These are phyloP conservation scores for Dendrobium nobile DNA, from an alignment of 106 monocot genomes.

Conservation along the genomic window DNA sequence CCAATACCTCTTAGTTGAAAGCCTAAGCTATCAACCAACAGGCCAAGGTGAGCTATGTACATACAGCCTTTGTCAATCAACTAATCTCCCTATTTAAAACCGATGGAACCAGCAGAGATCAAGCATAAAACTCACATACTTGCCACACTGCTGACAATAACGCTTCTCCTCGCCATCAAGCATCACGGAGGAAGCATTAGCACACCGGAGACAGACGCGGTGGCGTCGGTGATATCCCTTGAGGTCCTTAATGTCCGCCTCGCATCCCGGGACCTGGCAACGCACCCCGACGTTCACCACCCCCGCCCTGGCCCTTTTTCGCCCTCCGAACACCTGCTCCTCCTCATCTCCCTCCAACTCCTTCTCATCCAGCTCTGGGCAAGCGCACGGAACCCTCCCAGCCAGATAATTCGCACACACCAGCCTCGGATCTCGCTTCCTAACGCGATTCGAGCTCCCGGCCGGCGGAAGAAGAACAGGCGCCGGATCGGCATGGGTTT, in stretches of 20 bases:
- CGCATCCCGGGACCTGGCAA: slow-evolving; percentile 87
- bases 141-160: slow-evolving; percentile 98
- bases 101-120: not conserved
- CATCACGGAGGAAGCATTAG: slow-evolving; percentile 51
- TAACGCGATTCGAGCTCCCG: slow-evolving; percentile 19
- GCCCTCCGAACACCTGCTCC: slow-evolving; percentile 25
- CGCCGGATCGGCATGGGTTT: not conserved
- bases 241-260: slow-evolving; percentile 79
- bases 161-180: slow-evolving; percentile 73
- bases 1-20: no score
- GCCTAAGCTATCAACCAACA: no score
- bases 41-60: no score
- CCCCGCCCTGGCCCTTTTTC: slow-evolving; percentile 34
- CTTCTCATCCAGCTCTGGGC: slow-evolving; percentile 75
- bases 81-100: not conserved
- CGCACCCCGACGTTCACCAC: slow-evolving; percentile 15
- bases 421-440: slow-evolving; percentile 81
- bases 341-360: slow-evolving; percentile 39
- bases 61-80: not conserved
- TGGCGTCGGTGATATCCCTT: slow-evolving; percentile 89
- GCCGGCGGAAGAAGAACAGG: not conserved
- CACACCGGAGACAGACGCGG: slow-evolving; percentile 70
- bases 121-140: slow-evolving; percentile 37
- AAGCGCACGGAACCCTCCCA: slow-evolving; percentile 76
- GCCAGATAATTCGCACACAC: slow-evolving; percentile 74